Base-by-base conservation (phyloP, 1,284 basidiomycete species). In the Ceratobasidium sp. region DNA sequence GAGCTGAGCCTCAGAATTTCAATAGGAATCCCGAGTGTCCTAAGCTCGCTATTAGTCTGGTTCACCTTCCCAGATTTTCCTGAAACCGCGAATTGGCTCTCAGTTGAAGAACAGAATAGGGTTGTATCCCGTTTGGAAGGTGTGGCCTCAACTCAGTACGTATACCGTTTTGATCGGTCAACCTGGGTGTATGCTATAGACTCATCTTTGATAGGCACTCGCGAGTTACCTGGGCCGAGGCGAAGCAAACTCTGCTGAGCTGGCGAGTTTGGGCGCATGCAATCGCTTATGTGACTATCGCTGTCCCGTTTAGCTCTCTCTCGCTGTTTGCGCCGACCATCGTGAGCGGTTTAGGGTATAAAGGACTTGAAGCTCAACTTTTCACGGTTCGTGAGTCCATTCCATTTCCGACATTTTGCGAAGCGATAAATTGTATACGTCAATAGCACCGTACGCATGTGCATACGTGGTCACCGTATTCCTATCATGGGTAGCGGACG, bases 361-460 rank as follows among this genome's bases (percentile, higher is more conserved):
- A 79, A 30, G 79, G 80, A 43, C 81, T 85, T 9, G 75, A 79
- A 36, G 85, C 86, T 0, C 86, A 88, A 77, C 81, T 88, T n/a
- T 84, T 85, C 80, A 85, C 85, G 1, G 86, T 88, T 1, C 86
- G 86, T 26, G 85, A 85, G 18, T 87, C 36, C 6, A 39, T 6
- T 14, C 14, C 36, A 39, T 39, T 39, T 39, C 36, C 14, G 8
- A 39, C 36, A 6, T 39, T 14, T 14, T 39, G 14, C 14, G 8
- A 39, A 6, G 14, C 14, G 8, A 39, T 39, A 6, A 39, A 39
- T 39, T 6, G 36, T 6, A 39, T 39, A 30, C 34, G 23, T 3
- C n/a, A 16, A 18, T 58, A 69, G 65, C 65, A 3, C 65, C 65
- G 30, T 69, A 69, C 21, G 82, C 81, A 18, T 78, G 80, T 23